Conservation (phyloP, 78 protist genomes). For the Dictyostelium brefeldianum region DNA sequence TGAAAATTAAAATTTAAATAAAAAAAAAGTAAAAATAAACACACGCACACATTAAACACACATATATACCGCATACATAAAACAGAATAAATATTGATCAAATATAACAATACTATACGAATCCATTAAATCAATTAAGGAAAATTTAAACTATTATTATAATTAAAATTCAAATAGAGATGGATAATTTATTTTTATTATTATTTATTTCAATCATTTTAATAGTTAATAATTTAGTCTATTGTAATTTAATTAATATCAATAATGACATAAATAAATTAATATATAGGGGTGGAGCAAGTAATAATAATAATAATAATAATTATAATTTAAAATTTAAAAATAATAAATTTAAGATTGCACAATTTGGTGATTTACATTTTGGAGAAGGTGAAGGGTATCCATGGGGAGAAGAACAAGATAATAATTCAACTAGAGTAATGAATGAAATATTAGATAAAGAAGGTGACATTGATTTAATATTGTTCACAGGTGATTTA, state of each 20-base stretch:
- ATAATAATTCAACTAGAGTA: constrained; percentile 17
- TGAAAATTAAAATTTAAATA: no score
- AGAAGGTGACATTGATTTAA: constrained; percentile 51
- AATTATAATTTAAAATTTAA: not conserved
- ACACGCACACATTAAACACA: no score
- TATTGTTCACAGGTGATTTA: constrained; percentile 77
- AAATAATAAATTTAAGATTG: constrained; percentile 33
- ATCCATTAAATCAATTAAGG: not conserved
- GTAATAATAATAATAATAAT: constrained; percentile 3
- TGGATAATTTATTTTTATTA: no score
- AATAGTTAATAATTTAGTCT: no score
- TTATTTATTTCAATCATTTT: no score
- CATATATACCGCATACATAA: no score
- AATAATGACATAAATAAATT: not conserved
- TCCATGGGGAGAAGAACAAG: constrained; percentile 73
- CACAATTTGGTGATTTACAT: constrained; percentile 78
- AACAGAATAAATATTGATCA: no score
- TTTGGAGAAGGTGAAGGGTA: constrained; percentile 66
- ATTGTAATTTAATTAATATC: not conserved
- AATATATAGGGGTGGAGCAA: not conserved
- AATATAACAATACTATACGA: not conserved
- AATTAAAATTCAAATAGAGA: not conserved
- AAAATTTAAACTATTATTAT: not conserved
- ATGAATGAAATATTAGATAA: constrained; percentile 39
- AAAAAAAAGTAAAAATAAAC: no score